These are phyloP conservation scores for Trichoderma afroharzianum DNA, from an alignment of 2,329 filamentous ascomycete genomes.

Conservation along the genomic window DNA sequence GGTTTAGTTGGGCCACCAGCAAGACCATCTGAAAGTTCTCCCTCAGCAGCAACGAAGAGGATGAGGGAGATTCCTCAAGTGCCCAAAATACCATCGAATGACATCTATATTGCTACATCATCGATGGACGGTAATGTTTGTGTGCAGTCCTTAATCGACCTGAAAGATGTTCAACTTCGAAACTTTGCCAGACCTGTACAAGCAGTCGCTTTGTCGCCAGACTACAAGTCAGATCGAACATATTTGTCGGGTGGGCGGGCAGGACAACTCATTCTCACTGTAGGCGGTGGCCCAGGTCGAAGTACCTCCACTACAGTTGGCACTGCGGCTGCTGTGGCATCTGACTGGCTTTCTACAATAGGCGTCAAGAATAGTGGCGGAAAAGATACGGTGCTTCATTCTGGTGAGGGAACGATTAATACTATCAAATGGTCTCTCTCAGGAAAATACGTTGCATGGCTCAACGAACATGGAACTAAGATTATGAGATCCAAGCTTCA, in stretches of 20 bases:
- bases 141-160: constrained; percentile 78
- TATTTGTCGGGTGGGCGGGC: constrained; percentile 90
- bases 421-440: constrained; percentile 93
- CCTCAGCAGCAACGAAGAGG: constrained; percentile 50
- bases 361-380: constrained; percentile 69
- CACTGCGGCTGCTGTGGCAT: constrained; percentile 77
- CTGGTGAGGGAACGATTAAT: constrained; percentile 86
- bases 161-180: constrained; percentile 84
- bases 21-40: constrained; percentile 38
- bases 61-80: constrained; percentile 53
- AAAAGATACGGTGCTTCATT: constrained; percentile 83
- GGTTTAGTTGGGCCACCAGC: constrained; percentile 29
- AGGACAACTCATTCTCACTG: constrained; percentile 81
- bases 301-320: constrained; percentile 85
- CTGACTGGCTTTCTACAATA: constrained; percentile 87
- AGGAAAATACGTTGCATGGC: constrained; percentile 89
- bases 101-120: constrained; percentile 88
- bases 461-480: constrained; percentile 96
- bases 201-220: constrained; percentile 87
- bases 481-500: constrained; percentile 91
- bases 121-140: constrained; percentile 97
- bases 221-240: constrained; percentile 83
- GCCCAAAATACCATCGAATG: constrained; percentile 76
- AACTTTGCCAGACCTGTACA: constrained; percentile 94
- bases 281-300: constrained; percentile 72